Conservation (phyloP, 495 filamentous ascomycete genomes). For the Aspergillus hancockii region DNA sequence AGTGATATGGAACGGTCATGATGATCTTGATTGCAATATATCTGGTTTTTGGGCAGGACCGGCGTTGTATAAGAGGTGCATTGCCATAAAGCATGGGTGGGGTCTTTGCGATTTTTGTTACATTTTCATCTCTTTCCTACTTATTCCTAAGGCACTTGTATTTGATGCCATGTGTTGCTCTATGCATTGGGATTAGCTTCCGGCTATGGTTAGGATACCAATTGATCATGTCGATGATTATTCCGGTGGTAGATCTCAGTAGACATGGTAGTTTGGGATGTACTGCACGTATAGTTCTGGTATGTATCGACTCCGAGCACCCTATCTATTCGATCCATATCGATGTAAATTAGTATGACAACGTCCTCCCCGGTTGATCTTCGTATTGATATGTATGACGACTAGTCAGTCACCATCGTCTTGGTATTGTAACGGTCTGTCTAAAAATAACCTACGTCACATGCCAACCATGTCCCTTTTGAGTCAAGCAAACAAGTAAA, state of each 20-base stretch:
- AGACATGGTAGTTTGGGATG: no score
- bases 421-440: no score
- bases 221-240: constrained; percentile 4
- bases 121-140: background rate
- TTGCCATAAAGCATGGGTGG: constrained; percentile 18
- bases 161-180: constrained; percentile 1
- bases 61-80: constrained; percentile 27
- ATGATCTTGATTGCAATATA: background rate
- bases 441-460: no score
- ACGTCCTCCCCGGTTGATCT: no score
- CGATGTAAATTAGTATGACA: no score
- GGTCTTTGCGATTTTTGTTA: background rate
- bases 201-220: background rate
- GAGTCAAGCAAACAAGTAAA: no score
- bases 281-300: no score
- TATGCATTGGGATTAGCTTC: background rate
- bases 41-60: constrained; percentile 9
- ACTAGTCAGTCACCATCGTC: no score
- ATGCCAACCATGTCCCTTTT: no score
- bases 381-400: no score
- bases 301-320: no score
- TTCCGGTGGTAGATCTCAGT: background rate
- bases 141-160: background rate
- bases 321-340: no score
- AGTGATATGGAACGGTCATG: constrained; percentile 10